A percentile compares a stretch with the other conserved stretches of the same genome.
phyloP scores from a whole-genome alignment of 2,329 filamentous ascomycete genomes.

The Bipolaris gigantea region DNA sequence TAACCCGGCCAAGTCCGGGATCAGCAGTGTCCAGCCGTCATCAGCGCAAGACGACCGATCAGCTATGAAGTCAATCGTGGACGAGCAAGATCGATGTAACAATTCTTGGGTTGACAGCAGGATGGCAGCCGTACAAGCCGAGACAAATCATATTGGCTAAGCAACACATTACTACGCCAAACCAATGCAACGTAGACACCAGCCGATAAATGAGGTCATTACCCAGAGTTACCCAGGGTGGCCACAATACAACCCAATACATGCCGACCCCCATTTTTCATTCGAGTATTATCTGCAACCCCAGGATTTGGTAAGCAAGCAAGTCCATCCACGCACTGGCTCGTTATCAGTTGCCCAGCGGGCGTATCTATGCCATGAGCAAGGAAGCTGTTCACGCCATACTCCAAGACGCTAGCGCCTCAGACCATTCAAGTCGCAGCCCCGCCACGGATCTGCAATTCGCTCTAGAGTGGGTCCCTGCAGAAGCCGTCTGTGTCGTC shows the following conservation, averaged over 20 bases:
- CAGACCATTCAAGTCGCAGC: slow-evolving; percentile 24
- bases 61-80: not conserved
- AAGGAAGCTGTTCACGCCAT: slow-evolving; percentile 24
- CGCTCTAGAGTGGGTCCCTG: slow-evolving; percentile 9
- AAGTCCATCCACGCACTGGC: slow-evolving; percentile 18
- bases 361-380: slow-evolving; percentile 16
- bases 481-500: slow-evolving; percentile 16
- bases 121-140: not conserved
- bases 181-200: not conserved
- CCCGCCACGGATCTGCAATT: slow-evolving; percentile 28
- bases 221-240: not conserved
- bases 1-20: too few species aligned
- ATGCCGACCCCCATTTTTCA: slow-evolving; percentile 18
- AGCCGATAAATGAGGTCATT: not conserved
- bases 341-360: slow-evolving; percentile 26
- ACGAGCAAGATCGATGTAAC: not conserved
- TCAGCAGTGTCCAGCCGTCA: not conserved
- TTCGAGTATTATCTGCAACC: slow-evolving; percentile 16
- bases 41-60: slow-evolving; percentile 1
- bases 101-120: slow-evolving; percentile 3
- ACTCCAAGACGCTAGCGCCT: slow-evolving; percentile 23
- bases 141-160: slow-evolving; percentile 11
- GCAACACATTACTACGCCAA: not conserved
- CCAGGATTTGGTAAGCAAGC: slow-evolving; percentile 23
- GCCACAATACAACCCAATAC: not conserved